Evolutionary conservation across 495 filamentous ascomycete genomes (phyloP), one percentile per base, ranked within the genome.

Genomic region (Choiromyces venosus): DNA sequence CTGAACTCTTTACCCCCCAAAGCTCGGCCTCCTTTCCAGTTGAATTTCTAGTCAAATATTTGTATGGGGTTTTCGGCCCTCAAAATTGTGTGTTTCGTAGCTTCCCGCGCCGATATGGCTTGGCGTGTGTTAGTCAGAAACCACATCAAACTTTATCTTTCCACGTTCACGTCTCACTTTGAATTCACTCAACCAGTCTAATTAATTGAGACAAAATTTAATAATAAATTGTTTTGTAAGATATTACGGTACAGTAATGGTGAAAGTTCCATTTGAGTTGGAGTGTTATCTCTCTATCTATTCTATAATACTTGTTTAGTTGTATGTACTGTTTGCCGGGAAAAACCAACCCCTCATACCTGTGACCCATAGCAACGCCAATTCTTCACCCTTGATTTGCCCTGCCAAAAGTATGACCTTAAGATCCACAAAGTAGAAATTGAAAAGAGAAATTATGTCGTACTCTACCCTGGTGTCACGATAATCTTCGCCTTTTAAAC

Each of bases 51-150:
- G 56, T 61, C 74, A 67, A 77, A 76, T 76, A 78, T 79, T 79
- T 79, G 77, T 79, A 79, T 78, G 76, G 76, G 76, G 16, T 78
- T 78, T 78, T 78, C 76, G 76, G 76, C 67, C 36, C 75, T 70
- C 52, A 74, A 73, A 79, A 67, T 64, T 40, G 61, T 77, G 69
- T 77, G 75, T 77, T 77, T 70, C 40, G 37, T 65, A n/a, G 12
- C 66, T 16, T 3, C 52, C 52, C 25, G 33, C 52, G 9, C 52
- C 52, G 25, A 33, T 4, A n/a, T 9, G 74, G 65, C 75, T 73
- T 77, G 74, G 74, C 74, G 61, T 40, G 61, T 37, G 25, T 77
- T 77, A 77, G 75, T 77, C 75, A 77, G 52, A 61, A 61, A 61
- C 29, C 35, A 39, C 35, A 73, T 69, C 69, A 73, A 68, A n/a